These are phyloP conservation scores for Litchi chinensis DNA, from an alignment of 345 rosid genomes.

Conservation along the genomic window DNA sequence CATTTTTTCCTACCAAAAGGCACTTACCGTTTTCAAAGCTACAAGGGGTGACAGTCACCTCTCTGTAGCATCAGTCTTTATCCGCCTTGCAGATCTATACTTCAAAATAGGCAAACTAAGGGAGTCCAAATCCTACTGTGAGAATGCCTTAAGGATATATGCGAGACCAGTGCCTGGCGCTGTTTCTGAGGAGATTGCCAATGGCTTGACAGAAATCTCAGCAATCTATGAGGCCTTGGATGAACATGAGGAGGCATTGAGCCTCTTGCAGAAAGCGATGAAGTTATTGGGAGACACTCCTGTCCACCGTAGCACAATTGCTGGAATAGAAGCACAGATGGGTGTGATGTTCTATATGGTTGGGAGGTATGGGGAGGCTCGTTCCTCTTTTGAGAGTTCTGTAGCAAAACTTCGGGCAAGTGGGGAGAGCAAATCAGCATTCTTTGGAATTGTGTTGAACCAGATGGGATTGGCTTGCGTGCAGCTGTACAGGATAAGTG, in stretches of 20 bases:
- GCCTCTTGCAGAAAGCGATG: slow-evolving; percentile 50
- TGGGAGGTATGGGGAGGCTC: slow-evolving; percentile 52
- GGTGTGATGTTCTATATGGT: slow-evolving; percentile 56
- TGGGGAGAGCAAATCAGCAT: slow-evolving; percentile 52
- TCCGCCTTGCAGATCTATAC: slow-evolving; percentile 54
- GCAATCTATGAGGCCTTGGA: slow-evolving; percentile 49
- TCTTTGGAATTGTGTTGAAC: slow-evolving; percentile 55
- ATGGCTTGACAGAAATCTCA: slow-evolving; percentile 52
- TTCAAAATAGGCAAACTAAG: slow-evolving; percentile 52
- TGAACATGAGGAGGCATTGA: slow-evolving; percentile 57
- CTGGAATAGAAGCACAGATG: slow-evolving; percentile 65
- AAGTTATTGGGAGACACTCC: slow-evolving; percentile 50
- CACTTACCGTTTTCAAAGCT: slow-evolving; percentile 57
- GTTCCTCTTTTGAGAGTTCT: slow-evolving; percentile 44
- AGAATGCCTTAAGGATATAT: slow-evolving; percentile 58
- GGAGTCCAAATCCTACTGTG: slow-evolving; percentile 56
- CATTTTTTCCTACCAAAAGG: slow-evolving; percentile 57
- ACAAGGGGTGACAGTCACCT: slow-evolving; percentile 54
- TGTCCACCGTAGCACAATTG: slow-evolving; percentile 51
- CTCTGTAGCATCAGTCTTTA: slow-evolving; percentile 49
- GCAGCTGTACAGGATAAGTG: slow-evolving; percentile 51
- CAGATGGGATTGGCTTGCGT: slow-evolving; percentile 64
- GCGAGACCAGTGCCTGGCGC: slow-evolving; percentile 52
- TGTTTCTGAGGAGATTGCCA: slow-evolving; percentile 46
- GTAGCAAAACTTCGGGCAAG: slow-evolving; percentile 45